phyloP scores from a whole-genome alignment of 768 basidiomycete genomes.

The Megacollybia marginata region DNA sequence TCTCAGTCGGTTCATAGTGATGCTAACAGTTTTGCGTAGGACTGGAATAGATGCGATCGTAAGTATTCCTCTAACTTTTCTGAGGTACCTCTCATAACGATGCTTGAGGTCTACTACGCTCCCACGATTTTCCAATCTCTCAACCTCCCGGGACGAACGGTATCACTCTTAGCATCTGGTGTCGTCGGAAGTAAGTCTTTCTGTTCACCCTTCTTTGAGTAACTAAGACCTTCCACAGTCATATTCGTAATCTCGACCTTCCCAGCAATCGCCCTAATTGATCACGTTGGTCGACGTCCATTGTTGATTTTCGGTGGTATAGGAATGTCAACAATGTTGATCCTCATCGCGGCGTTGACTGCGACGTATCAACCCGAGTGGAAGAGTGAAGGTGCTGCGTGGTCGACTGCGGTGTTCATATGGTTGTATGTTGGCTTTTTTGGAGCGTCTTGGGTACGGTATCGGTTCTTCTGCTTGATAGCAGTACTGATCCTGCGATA shows the following conservation, averaged over 20 bases:
- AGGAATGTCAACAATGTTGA: constrained; percentile 20
- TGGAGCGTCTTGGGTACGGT: constrained; percentile 23
- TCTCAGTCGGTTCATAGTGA: neutral
- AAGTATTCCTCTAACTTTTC: no score
- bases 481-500: constrained; percentile 3
- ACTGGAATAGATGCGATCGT: constrained; percentile 16
- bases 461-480: neutral
- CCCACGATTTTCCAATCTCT: constrained; percentile 28
- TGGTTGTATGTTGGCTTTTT: constrained; percentile 33
- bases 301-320: constrained; percentile 29
- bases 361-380: constrained; percentile 15
- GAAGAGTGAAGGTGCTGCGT: constrained; percentile 15
- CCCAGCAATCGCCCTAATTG: constrained; percentile 27
- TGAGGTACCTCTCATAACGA: no score
- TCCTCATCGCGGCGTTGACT: constrained; percentile 10
- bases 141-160: constrained; percentile 31
- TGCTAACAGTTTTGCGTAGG: constrained; percentile 5
- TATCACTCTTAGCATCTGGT: constrained; percentile 33
- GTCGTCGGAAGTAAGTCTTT: constrained; percentile 26
- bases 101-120: no score
- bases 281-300: constrained; percentile 31
- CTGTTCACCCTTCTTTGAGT: neutral
- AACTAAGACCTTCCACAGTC: neutral
- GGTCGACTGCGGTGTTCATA: constrained; percentile 25
- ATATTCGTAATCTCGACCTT: constrained; percentile 25